A percentile compares a stretch with the other conserved stretches of the same genome.
phyloP scores from a whole-genome alignment of 768 basidiomycete genomes.

The Pleurotus citrinopileatus region DNA sequence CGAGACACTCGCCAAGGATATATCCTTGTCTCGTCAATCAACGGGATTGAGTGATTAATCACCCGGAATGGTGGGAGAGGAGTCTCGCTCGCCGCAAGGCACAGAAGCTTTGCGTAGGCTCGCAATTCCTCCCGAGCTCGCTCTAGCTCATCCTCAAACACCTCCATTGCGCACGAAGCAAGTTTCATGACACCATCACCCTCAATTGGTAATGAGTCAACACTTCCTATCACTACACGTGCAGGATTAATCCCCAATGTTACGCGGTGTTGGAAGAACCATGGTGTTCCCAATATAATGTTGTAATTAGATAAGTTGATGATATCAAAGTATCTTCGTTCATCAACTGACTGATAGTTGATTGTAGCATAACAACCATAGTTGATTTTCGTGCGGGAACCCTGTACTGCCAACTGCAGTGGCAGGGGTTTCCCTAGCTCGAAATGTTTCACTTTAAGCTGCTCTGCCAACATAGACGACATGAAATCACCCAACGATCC shows the following conservation, averaged over 20 bases:
- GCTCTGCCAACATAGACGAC: constrained; percentile 29
- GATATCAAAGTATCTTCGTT: constrained; percentile 29
- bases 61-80: constrained; percentile 21
- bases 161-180: constrained; percentile 10
- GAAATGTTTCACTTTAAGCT: constrained; percentile 24
- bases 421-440: constrained; percentile 28
- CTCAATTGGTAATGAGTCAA: constrained; percentile 12
- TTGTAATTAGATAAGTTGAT: constrained; percentile 36
- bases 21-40: constrained; percentile 21
- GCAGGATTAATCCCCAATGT: constrained; percentile 24
- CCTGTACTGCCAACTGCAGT: constrained; percentile 35
- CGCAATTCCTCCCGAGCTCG: constrained; percentile 7
- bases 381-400: constrained; percentile 33
- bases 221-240: constrained; percentile 14
- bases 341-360: constrained; percentile 29
- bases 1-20: constrained; percentile 20
- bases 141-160: constrained; percentile 7
- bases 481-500: constrained; percentile 39
- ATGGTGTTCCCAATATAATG: constrained; percentile 31
- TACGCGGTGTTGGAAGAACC: constrained; percentile 28
- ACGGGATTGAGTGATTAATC: constrained; percentile 23
- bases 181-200: constrained; percentile 14
- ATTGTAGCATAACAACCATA: constrained; percentile 19
- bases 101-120: constrained; percentile 18
- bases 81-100: constrained; percentile 18